A percentile compares a stretch with the other conserved stretches of the same genome.
These are phyloP conservation scores for Colletotrichum sublineola DNA, from an alignment of 2,329 filamentous ascomycete genomes.

Conservation along the genomic window DNA sequence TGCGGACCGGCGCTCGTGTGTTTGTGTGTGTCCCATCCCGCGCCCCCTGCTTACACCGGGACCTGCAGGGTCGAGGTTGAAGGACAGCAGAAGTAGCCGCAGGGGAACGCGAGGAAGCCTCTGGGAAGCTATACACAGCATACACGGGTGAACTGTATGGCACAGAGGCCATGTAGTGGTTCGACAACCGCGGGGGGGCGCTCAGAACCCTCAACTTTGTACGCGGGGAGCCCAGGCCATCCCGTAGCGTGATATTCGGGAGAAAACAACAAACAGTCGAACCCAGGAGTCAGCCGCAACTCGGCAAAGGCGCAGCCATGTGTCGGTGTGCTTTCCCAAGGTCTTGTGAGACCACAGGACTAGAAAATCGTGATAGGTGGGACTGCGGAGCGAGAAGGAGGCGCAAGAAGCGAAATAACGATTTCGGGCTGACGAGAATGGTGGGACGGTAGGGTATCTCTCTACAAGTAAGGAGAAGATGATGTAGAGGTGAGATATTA, in stretches of 20 bases:
- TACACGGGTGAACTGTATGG: background rate
- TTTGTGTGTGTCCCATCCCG: slow-evolving; percentile 1
- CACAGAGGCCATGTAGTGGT: background rate
- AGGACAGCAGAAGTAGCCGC: background rate
- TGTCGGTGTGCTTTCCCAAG: background rate
- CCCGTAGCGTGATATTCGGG: background rate
- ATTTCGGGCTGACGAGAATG: too few species aligned
- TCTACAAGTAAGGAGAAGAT: too few species aligned
- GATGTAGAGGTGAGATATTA: background rate
- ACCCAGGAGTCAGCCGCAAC: too few species aligned
- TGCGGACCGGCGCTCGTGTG: background rate
- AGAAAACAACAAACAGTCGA: background rate
- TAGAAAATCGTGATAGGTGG: background rate
- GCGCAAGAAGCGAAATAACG: background rate
- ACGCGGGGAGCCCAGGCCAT: background rate
- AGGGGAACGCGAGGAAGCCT: background rate
- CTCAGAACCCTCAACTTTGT: background rate
- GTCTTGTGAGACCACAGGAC: background rate
- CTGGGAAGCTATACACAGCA: background rate
- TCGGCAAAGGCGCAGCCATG: background rate
- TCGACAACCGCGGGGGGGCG: background rate
- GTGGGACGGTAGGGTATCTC: background rate
- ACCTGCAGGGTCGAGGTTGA: slow-evolving; percentile 2
- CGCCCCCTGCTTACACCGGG: slow-evolving; percentile 13
- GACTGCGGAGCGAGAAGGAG: too few species aligned